A percentile compares a stretch with the other conserved stretches of the same genome.
Conservation (phyloP, 768 basidiomycete genomes). For the Hygrocybe coccinea region DNA sequence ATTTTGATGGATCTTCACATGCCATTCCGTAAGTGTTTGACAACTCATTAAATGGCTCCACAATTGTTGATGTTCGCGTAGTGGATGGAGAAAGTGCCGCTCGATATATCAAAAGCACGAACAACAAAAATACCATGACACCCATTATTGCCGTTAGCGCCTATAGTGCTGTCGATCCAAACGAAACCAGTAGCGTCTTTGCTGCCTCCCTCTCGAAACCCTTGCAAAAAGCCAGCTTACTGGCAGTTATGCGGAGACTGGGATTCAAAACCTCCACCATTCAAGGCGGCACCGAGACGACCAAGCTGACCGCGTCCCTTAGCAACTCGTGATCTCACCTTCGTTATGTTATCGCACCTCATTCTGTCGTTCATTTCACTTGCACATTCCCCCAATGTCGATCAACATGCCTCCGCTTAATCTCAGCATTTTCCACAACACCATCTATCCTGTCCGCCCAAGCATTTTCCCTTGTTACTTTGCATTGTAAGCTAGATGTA, state of each 20-base stretch:
- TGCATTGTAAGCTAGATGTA: constrained; percentile 48
- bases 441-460: constrained; percentile 18
- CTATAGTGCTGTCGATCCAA: constrained; percentile 67
- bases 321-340: constrained; percentile 25
- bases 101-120: constrained; percentile 93
- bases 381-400: not conserved
- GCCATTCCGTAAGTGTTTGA: constrained; percentile 70
- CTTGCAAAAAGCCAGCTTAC: constrained; percentile 79
- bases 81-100: constrained; percentile 97
- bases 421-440: constrained; percentile 26
- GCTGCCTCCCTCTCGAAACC: constrained; percentile 84
- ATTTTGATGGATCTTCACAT: constrained; percentile 95
- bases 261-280: constrained; percentile 85
- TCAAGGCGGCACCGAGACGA: constrained; percentile 47
- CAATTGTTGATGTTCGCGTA: constrained; percentile 19
- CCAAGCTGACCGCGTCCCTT: constrained; percentile 48
- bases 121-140: constrained; percentile 88
- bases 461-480: constrained; percentile 21
- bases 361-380: constrained; percentile 11
- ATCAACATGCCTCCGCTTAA: constrained; percentile 10
- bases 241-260: constrained; percentile 74
- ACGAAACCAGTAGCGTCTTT: constrained; percentile 64
- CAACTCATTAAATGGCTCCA: not conserved
- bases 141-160: constrained; percentile 92
- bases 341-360: constrained; percentile 19